These are phyloP conservation scores for Suaeda aralocaspica DNA, from an alignment of 148 eudicot genomes.

Conservation along the genomic window DNA sequence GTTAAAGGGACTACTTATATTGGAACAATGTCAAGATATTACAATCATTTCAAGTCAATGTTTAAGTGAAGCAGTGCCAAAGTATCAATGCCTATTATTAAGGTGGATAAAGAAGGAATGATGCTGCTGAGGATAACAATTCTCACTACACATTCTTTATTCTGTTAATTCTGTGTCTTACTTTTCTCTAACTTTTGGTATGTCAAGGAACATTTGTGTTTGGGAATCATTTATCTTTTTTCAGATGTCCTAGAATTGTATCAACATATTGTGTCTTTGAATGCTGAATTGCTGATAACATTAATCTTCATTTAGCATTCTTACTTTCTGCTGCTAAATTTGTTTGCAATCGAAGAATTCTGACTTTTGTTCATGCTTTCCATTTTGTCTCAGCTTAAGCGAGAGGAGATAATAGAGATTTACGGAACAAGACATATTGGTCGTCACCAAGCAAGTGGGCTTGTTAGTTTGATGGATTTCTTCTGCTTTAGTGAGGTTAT, in stretches of 20 bases:
- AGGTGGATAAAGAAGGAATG: background rate
- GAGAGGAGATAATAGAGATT: slow-evolving; percentile 64
- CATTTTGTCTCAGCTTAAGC: slow-evolving; percentile 54
- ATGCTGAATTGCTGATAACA: background rate
- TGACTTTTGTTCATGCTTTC: background rate
- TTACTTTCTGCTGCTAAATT: background rate
- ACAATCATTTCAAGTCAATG: background rate
- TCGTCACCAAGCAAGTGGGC: slow-evolving; percentile 87
- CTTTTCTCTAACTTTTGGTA: background rate
- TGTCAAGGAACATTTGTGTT: background rate
- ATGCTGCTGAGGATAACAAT: background rate
- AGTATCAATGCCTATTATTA: background rate
- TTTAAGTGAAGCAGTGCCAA: background rate
- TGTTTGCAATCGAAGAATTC: background rate
- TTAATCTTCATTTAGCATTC: background rate
- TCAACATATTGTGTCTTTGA: background rate
- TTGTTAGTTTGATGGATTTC: slow-evolving; percentile 97
- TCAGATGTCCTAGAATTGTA: background rate
- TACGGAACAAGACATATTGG: slow-evolving; percentile 97
- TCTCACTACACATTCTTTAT: background rate
- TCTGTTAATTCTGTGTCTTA: background rate
- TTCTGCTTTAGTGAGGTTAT: slow-evolving; percentile 97
- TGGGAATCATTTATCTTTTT: background rate
- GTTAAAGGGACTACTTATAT: background rate
- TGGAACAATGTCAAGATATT: background rate